Conservation (phyloP, 768 basidiomycete genomes). For the Tylopilus vinaceipallidus region DNA sequence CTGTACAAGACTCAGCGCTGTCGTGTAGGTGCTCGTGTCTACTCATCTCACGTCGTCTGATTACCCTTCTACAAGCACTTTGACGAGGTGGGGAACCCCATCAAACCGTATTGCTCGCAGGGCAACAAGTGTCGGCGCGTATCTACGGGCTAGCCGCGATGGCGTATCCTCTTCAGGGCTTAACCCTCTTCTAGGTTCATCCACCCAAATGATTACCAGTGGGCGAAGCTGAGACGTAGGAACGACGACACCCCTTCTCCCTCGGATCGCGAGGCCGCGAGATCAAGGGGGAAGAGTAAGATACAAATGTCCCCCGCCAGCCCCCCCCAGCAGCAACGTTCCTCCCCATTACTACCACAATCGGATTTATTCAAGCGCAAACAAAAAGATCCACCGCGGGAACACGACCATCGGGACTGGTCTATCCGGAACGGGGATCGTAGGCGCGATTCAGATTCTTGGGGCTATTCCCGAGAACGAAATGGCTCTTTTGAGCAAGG, state of each 20-base stretch:
- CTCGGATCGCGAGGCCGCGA: constrained; percentile 20
- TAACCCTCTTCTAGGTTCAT: constrained; percentile 38
- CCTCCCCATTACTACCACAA: constrained; percentile 43
- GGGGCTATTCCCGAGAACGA: constrained; percentile 22
- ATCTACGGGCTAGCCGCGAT: constrained; percentile 8
- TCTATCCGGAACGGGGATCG: constrained; percentile 19
- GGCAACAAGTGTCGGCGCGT: constrained; percentile 51
- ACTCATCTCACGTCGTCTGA: constrained; percentile 12
- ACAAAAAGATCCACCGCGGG: constrained; percentile 23
- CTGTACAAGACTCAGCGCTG: constrained; percentile 46
- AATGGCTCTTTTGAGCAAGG: constrained; percentile 12
- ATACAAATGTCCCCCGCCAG: constrained; percentile 18
- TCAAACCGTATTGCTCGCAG: constrained; percentile 45
- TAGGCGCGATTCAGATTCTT: constrained; percentile 24
- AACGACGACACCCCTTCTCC: constrained; percentile 17
- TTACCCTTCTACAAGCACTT: constrained; percentile 41
- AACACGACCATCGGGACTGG: constrained; percentile 22
- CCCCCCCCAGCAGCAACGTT: constrained; percentile 20
- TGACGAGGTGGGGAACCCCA: constrained; percentile 40
- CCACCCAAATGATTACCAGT: constrained; percentile 49
- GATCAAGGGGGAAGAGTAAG: constrained; percentile 25
- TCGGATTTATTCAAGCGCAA: constrained; percentile 41
- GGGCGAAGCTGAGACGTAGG: constrained; percentile 29
- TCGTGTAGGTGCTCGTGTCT: constrained; percentile 37
- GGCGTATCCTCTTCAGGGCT: constrained; percentile 2